Conservation (phyloP, 148 eudicot genomes). For the Fagopyrum homotropicum region DNA sequence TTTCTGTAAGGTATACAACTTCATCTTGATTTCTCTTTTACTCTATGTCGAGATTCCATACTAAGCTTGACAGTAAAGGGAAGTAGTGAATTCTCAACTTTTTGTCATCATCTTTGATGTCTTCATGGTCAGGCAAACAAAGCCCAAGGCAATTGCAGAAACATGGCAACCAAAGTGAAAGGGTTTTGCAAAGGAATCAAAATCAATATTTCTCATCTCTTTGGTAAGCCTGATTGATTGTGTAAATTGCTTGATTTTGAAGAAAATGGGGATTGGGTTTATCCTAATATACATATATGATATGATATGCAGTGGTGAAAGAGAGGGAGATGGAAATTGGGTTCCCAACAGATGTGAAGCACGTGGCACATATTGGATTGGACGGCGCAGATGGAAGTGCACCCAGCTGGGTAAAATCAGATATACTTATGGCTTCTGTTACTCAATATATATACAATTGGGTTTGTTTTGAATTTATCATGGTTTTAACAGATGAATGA, state of each 20-base stretch:
- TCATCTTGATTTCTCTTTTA: neutral
- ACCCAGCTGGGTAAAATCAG: conserved; percentile 63
- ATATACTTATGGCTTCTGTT: neutral
- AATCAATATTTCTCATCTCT: conserved; percentile 57
- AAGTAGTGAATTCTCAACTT: neutral
- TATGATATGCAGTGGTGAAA: conserved; percentile 39
- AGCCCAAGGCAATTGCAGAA: neutral
- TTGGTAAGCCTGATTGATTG: conserved; percentile 36
- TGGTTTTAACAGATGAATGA: conserved; percentile 36
- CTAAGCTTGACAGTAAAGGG: neutral
- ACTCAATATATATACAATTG: neutral
- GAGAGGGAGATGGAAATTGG: conserved; percentile 80
- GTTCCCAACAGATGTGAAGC: conserved; percentile 79
- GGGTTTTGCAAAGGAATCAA: conserved; percentile 67
- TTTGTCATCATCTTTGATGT: neutral
- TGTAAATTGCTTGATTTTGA: neutral
- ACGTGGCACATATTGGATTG: conserved; percentile 82
- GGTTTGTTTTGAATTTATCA: neutral
- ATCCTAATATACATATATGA: neutral
- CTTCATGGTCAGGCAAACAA: conserved; percentile 7
- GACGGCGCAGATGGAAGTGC: conserved; percentile 61
- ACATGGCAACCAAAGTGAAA: conserved; percentile 42
- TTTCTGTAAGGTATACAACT: conserved; percentile 1
- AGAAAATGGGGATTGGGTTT: conserved; percentile 1
- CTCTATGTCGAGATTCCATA: neutral